Evolutionary conservation across 176 grass and related monocot genomes (phyloP), one percentile per base, ranked within the genome.

Genomic region (Carex scoparia): DNA sequence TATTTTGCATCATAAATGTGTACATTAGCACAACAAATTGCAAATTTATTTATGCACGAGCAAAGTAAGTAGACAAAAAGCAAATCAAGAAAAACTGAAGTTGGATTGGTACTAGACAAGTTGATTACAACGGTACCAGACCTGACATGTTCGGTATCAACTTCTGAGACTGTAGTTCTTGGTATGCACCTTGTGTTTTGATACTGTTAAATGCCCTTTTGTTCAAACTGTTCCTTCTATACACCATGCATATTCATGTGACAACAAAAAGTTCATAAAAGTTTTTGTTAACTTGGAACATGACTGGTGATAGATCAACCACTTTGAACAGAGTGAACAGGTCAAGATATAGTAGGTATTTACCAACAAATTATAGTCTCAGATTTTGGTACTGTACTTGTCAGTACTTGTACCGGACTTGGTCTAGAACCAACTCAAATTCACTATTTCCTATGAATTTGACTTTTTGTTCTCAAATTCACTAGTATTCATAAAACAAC

Each of bases 101-200:
- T 46, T 40, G 27, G 56, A 44, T 78, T 32, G 67, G 69, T 63
- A 78, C 61, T 78, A 44, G 51, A 66, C 61, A 83, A 4, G 81
- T 55, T 55, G 31, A 14, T 61, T 65, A 65, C 42, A 67, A 82
- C 23, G 4, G 80, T 82, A 33, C n/a, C 27, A 18, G 61, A 67
- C 9, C 59, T 82, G 61, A 67, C 80, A 82, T 51, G 81, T 67
- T 51, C 4, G 44, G 63, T 56, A 56, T 53, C 81, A 83, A 83
- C 61, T 55, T 66, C 27, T 51, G 23, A 83, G 46, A 83, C 63
- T 83, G 55, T 28, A 83, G 13, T 53, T 66, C 44, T 54, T 51
- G 3, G 19, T 10, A 68, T 42, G 30, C 37, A 83, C 42, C 28
- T 68, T 69, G 31, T 44, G 28, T 78, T 57, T 31, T 8, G 74